Conservation (phyloP, 140 eudicot genomes). For the Ambrosia hybrid region DNA sequence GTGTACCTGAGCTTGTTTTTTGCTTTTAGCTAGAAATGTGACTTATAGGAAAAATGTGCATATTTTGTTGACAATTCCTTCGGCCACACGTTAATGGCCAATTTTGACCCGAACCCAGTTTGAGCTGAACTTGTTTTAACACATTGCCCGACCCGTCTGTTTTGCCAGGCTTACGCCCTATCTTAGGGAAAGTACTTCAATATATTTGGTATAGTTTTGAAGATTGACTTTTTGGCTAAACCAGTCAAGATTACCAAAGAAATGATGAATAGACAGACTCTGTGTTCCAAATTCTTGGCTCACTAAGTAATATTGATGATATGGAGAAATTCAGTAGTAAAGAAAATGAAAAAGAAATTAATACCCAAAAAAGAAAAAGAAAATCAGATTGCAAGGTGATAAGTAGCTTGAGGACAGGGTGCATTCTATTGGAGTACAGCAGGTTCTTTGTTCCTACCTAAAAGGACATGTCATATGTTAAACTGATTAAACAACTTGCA, state of each 20-base stretch:
- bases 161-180: background rate
- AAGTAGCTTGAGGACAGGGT: background rate
- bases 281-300: conserved; percentile 6
- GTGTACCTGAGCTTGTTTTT: conserved; percentile 24
- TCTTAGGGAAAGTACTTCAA: background rate
- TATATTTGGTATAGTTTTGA: no score
- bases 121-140: background rate
- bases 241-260: no score
- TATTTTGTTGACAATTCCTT: background rate
- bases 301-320: background rate
- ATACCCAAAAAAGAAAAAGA: background rate
- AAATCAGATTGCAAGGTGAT: conserved; percentile 6
- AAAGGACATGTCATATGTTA: background rate
- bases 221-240: no score
- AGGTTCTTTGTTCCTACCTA: conserved; percentile 18
- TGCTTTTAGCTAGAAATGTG: background rate
- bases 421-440: conserved; percentile 6
- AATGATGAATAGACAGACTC: no score
- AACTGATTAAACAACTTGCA: conserved; percentile 22
- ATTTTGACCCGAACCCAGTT: background rate
- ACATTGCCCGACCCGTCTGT: background rate
- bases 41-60: background rate
- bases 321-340: background rate
- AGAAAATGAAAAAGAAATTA: background rate
- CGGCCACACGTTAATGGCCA: background rate